Evolutionary conservation across 2,329 filamentous ascomycete genomes (phyloP).

Genomic region (Passalora sequoiae): DNA sequence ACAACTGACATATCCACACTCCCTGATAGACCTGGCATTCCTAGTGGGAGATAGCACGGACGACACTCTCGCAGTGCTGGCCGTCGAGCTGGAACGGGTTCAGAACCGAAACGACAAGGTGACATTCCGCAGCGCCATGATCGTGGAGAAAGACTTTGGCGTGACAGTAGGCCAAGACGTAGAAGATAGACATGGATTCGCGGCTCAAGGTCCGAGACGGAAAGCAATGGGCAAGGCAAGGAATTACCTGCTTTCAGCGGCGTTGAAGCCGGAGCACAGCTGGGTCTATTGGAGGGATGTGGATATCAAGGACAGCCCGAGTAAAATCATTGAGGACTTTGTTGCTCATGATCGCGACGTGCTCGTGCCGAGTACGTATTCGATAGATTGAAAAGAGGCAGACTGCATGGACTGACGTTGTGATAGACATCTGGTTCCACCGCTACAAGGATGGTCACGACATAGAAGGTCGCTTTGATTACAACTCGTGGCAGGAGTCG

Average conservation of each 20-base stretch:
- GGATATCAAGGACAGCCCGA: slow-evolving; percentile 87
- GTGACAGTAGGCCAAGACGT: slow-evolving; percentile 70
- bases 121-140: slow-evolving; percentile 76
- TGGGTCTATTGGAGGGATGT: slow-evolving; percentile 99
- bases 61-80: slow-evolving; percentile 82
- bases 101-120: slow-evolving; percentile 71
- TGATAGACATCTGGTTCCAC: slow-evolving; percentile 91
- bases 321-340: slow-evolving; percentile 87
- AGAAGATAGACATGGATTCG: slow-evolving; percentile 76
- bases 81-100: slow-evolving; percentile 79
- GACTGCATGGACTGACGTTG: slow-evolving; percentile 14
- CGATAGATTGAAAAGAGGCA: not conserved
- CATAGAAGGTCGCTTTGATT: slow-evolving; percentile 96
- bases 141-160: slow-evolving; percentile 90
- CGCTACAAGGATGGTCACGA: slow-evolving; percentile 71
- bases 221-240: slow-evolving; percentile 86
- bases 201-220: slow-evolving; percentile 80
- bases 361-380: slow-evolving; percentile 79
- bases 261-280: slow-evolving; percentile 87
- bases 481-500: slow-evolving; percentile 98
- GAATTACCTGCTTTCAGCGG: slow-evolving; percentile 81
- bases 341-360: slow-evolving; percentile 90
- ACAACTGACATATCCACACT: slow-evolving; percentile 86
- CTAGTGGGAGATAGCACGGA: slow-evolving; percentile 87
- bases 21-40: slow-evolving; percentile 91